These are phyloP conservation scores for Colletotrichum tanaceti DNA, from an alignment of 2,329 filamentous ascomycete species.

Conservation along the genomic window DNA sequence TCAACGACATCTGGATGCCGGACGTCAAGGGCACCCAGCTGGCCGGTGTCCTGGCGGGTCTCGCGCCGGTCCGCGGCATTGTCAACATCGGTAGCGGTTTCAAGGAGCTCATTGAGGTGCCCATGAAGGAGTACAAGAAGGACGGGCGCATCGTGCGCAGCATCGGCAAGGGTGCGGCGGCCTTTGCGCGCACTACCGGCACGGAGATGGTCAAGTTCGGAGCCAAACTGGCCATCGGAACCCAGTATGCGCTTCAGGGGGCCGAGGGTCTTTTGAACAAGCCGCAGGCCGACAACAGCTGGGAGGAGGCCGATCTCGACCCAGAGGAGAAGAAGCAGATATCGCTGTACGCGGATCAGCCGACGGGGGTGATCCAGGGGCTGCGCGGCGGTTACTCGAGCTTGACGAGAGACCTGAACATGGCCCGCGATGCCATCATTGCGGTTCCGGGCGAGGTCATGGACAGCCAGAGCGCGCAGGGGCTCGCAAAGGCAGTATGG, in stretches of 20 bases:
- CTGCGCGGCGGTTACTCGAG: constrained; percentile 85
- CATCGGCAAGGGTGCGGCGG: constrained; percentile 87
- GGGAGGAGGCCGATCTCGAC: constrained; percentile 72
- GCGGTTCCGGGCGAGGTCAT: constrained; percentile 92
- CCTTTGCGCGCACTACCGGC: constrained; percentile 93
- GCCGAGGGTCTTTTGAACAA: constrained; percentile 81
- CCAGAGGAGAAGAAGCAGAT: constrained; percentile 81
- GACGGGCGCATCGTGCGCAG: constrained; percentile 93
- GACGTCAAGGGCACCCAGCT: constrained; percentile 92
- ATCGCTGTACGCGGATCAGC: constrained; percentile 93
- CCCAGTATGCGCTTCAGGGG: constrained; percentile 90
- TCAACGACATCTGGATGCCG: constrained; percentile 97
- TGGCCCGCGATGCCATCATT: constrained; percentile 91
- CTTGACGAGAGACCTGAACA: constrained; percentile 85
- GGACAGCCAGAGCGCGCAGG: constrained; percentile 84
- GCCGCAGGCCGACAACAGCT: constrained; percentile 53
- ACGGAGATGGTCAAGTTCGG: constrained; percentile 94
- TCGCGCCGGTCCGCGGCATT: constrained; percentile 89
- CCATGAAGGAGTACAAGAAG: constrained; percentile 91
- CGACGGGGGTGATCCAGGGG: constrained; percentile 87
- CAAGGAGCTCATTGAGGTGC: constrained; percentile 86
- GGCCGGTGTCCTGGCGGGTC: constrained; percentile 85
- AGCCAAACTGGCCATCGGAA: constrained; percentile 93
- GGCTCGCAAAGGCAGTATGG: constrained; percentile 81
- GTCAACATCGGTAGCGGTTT: constrained; percentile 93